Evolutionary conservation across 2,329 filamentous ascomycete genomes (phyloP).

Genomic region (Fusarium xyrophilum): DNA sequence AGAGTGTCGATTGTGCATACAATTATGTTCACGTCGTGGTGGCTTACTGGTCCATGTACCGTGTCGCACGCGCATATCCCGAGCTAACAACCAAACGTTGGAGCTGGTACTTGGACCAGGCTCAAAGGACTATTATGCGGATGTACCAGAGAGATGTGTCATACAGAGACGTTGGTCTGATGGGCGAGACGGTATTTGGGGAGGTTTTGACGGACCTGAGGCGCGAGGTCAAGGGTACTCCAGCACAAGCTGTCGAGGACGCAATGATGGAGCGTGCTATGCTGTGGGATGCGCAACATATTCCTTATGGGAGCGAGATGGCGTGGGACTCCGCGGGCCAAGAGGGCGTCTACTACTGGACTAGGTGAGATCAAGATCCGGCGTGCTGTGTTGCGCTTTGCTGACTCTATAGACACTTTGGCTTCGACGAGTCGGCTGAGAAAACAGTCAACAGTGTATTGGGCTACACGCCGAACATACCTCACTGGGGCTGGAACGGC

Average conservation of each 20-base stretch:
- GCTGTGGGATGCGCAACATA: slow-evolving; percentile 57
- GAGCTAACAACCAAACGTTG: slow-evolving; percentile 52
- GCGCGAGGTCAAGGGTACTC: slow-evolving; percentile 51
- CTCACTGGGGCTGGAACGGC: slow-evolving; percentile 69
- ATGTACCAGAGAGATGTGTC: slow-evolving; percentile 49
- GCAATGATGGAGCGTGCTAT: slow-evolving; percentile 58
- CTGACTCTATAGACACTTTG: slow-evolving; percentile 54
- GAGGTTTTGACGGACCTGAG: slow-evolving; percentile 59
- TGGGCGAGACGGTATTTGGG: slow-evolving; percentile 66
- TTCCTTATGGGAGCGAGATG: slow-evolving; percentile 67
- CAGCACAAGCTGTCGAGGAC: slow-evolving; percentile 51
- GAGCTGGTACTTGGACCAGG: slow-evolving; percentile 63
- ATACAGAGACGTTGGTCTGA: slow-evolving; percentile 58
- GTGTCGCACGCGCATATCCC: slow-evolving; percentile 58
- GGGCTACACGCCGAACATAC: slow-evolving; percentile 63
- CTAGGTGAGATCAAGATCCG: slow-evolving; percentile 43
- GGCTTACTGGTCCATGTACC: slow-evolving; percentile 65
- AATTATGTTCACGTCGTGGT: slow-evolving; percentile 65
- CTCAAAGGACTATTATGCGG: slow-evolving; percentile 58
- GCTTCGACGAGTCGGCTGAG: slow-evolving; percentile 50
- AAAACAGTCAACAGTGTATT: slow-evolving; percentile 62
- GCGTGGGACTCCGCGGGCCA: slow-evolving; percentile 69
- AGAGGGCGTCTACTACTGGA: slow-evolving; percentile 68
- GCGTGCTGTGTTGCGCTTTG: fast-evolving
- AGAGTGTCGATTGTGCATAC: slow-evolving; percentile 59